Conservation (phyloP, 2,329 filamentous ascomycete species). For the Aspergillus neoniger region DNA sequence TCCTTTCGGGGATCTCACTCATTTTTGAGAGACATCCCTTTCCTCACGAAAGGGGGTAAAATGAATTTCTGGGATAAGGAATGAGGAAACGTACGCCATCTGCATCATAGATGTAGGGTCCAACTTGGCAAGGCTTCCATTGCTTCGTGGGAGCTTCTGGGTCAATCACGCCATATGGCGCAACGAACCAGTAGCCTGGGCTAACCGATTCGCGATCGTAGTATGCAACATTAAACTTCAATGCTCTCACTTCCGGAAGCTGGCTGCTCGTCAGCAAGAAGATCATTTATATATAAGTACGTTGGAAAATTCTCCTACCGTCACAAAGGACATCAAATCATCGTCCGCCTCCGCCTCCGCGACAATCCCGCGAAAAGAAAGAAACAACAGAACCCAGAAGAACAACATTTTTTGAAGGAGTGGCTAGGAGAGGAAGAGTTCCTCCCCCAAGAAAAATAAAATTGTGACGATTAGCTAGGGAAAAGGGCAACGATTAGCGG, state of each 20-base stretch:
- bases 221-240: slow-evolving; percentile 32
- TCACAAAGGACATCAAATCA: slow-evolving; percentile 40
- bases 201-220: slow-evolving; percentile 30
- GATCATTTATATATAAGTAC: neutral
- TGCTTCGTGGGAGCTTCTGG: slow-evolving; percentile 28
- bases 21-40: neutral
- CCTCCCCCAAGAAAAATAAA: slow-evolving; percentile 18
- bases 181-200: slow-evolving; percentile 53
- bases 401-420: slow-evolving; percentile 33
- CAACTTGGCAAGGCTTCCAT: slow-evolving; percentile 47
- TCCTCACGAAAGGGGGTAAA: neutral
- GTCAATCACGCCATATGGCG: slow-evolving; percentile 42
- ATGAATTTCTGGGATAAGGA: neutral
- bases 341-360: slow-evolving; percentile 30
- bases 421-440: slow-evolving; percentile 25
- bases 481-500: slow-evolving; percentile 4
- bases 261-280: slow-evolving; percentile 13
- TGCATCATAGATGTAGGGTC: slow-evolving; percentile 54
- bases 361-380: slow-evolving; percentile 24
- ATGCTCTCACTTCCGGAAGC: slow-evolving; percentile 29
- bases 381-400: slow-evolving; percentile 27
- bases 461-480: slow-evolving; percentile 7
- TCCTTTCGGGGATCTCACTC: neutral
- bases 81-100: slow-evolving; percentile 39
- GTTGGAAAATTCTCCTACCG: slow-evolving; percentile 20